Percentiles rank a stretch among this genome's conserved stretches.
Conservation (phyloP, 306 rosid genomes). For the Bauhinia variegata region DNA sequence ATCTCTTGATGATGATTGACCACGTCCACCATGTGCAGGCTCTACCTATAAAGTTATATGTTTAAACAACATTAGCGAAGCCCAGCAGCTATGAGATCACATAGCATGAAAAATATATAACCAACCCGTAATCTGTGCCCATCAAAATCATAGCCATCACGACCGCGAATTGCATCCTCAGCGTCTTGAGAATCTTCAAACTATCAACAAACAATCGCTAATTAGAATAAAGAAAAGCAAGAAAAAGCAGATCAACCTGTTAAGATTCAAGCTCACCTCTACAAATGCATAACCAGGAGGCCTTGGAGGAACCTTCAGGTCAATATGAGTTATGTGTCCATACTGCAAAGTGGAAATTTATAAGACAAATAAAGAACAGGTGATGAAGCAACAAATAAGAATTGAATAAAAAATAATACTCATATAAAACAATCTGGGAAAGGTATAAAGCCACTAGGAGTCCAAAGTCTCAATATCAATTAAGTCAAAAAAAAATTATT, state of each 20-base stretch:
- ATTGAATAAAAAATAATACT: too few species aligned
- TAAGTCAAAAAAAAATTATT: too few species aligned
- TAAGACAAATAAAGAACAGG: conserved; percentile 19
- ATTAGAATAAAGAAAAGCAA: background rate
- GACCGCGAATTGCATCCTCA: conserved; percentile 96
- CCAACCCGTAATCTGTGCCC: conserved; percentile 93
- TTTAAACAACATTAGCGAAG: conserved; percentile 3
- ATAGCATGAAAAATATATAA: conserved; percentile 31
- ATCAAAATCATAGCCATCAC: conserved; percentile 99
- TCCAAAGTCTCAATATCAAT: too few species aligned
- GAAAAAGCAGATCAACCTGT: background rate
- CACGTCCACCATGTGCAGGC: conserved; percentile 98
- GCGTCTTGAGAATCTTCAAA: conserved; percentile 98
- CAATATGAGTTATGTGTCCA: conserved; percentile 89
- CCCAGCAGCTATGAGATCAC: conserved; percentile 8
- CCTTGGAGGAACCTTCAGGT: conserved; percentile 97
- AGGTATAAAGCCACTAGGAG: too few species aligned
- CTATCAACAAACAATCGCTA: conserved; percentile 43
- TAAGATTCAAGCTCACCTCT: conserved; percentile 64
- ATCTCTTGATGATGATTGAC: conserved; percentile 87
- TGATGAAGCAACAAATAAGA: background rate
- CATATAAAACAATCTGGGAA: too few species aligned
- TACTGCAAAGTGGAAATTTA: conserved; percentile 52
- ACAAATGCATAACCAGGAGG: conserved; percentile 99
- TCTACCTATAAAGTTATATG: conserved; percentile 64